These are phyloP conservation scores for Didymellaceae sp. DNA, from an alignment of 2,329 filamentous ascomycete species.

Conservation along the genomic window DNA sequence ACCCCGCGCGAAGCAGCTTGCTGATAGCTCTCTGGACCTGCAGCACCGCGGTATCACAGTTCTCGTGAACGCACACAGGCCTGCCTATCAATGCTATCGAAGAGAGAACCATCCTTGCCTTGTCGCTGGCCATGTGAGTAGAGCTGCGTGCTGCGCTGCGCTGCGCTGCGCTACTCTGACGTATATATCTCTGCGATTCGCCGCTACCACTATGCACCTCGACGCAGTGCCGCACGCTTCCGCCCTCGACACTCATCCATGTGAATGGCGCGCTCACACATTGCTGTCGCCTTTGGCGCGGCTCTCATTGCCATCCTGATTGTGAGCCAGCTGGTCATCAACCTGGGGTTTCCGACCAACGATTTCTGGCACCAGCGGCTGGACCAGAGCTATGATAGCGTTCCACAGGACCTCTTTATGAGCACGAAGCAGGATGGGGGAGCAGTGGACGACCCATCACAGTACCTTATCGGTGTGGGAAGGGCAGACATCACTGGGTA, in stretches of 20 bases:
- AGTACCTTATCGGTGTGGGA: constrained; percentile 71
- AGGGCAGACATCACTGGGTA: constrained; percentile 77
- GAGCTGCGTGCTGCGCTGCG: no score
- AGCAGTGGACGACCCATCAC: constrained; percentile 47
- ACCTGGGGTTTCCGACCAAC: constrained; percentile 43
- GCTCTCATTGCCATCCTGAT: constrained; percentile 44
- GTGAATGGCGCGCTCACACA: constrained; percentile 50
- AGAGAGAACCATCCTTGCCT: neutral
- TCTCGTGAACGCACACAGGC: no score
- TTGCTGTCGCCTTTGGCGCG: constrained; percentile 47
- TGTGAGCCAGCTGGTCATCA: constrained; percentile 43
- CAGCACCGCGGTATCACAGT: neutral
- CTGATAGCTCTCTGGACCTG: neutral
- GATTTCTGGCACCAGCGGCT: constrained; percentile 47
- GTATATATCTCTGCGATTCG: constrained; percentile 4
- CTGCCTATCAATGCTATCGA: neutral
- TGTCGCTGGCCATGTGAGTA: no score
- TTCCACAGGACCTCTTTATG: constrained; percentile 34
- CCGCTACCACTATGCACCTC: constrained; percentile 1
- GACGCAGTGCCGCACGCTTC: constrained; percentile 20
- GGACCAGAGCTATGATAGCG: constrained; percentile 30
- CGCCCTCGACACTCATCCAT: constrained; percentile 24
- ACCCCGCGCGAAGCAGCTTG: neutral
- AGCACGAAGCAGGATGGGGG: constrained; percentile 38
- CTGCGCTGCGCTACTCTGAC: neutral